These are phyloP conservation scores for Symmetrospora coprosmae DNA, from an alignment of 768 basidiomycete genomes.

Conservation along the genomic window DNA sequence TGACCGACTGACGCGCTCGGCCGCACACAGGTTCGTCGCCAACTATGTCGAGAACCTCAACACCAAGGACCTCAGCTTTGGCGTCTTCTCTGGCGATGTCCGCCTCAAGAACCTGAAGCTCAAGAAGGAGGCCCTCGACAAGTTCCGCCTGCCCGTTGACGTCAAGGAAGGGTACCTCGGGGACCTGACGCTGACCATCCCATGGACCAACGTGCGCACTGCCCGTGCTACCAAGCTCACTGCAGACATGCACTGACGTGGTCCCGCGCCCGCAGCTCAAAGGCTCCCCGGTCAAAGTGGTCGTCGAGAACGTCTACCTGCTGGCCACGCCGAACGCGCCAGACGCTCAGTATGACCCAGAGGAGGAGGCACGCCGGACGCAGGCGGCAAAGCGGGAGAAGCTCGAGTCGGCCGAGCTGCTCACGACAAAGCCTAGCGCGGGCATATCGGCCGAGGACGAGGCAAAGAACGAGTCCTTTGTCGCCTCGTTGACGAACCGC, in stretches of 20 bases:
- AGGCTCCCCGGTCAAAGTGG: slow-evolving; percentile 77
- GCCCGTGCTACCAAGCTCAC: too few relatives aligned
- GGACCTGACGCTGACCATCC: slow-evolving; percentile 66
- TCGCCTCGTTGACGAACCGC: slow-evolving; percentile 68
- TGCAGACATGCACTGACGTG: not conserved
- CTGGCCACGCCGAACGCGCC: slow-evolving; percentile 65
- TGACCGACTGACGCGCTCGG: too few relatives aligned
- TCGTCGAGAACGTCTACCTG: slow-evolving; percentile 86
- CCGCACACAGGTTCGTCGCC: slow-evolving; percentile 75
- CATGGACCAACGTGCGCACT: slow-evolving; percentile 47
- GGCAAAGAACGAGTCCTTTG: slow-evolving; percentile 66
- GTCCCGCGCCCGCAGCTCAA: slow-evolving; percentile 31
- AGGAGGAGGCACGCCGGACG: slow-evolving; percentile 67
- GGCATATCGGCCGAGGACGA: slow-evolving; percentile 39
- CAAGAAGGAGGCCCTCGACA: slow-evolving; percentile 85
- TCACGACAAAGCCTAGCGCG: slow-evolving; percentile 35
- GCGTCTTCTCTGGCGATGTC: slow-evolving; percentile 62
- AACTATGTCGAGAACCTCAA: slow-evolving; percentile 95
- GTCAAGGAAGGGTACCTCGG: slow-evolving; percentile 84
- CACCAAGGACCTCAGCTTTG: slow-evolving; percentile 84
- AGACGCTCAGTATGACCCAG: slow-evolving; percentile 45
- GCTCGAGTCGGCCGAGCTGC: slow-evolving; percentile 69
- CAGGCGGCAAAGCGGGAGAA: slow-evolving; percentile 81
- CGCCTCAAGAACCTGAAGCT: slow-evolving; percentile 53
- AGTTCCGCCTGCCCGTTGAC: slow-evolving; percentile 87